Evolutionary conservation across 2,329 filamentous ascomycete species (phyloP).

Genomic region (Aspergillus ustus): DNA sequence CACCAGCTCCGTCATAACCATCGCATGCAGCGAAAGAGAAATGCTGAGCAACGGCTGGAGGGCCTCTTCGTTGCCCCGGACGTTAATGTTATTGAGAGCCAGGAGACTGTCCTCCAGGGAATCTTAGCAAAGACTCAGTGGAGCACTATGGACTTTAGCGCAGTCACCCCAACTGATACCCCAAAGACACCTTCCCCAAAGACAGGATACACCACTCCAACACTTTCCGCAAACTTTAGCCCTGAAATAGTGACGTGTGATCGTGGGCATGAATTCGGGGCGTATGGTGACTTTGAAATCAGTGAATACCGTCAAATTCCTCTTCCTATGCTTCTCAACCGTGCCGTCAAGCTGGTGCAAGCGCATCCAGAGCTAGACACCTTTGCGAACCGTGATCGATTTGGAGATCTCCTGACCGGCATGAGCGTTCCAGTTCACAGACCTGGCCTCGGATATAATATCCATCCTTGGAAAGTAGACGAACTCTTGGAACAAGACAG

Average conservation of each 20-base stretch:
- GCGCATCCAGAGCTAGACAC: conserved; percentile 27
- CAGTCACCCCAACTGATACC: background rate
- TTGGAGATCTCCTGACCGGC: conserved; percentile 22
- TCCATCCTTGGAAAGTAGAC: conserved; percentile 15
- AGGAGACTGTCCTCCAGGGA: conserved; percentile 8
- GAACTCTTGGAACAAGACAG: background rate
- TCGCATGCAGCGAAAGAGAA: conserved; percentile 17
- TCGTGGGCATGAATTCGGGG: too few relatives aligned
- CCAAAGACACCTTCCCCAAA: conserved; percentile 12
- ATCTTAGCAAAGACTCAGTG: conserved; percentile 18
- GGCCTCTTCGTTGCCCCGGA: conserved; percentile 26
- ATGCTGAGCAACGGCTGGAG: conserved; percentile 22
- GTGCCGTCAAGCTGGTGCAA: conserved; percentile 20
- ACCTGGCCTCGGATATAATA: conserved; percentile 7
- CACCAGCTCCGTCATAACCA: conserved; percentile 25
- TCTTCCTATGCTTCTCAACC: conserved; percentile 21
- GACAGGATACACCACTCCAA: background rate
- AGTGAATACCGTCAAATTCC: conserved; percentile 20
- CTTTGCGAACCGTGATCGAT: conserved; percentile 19
- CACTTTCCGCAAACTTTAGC: background rate
- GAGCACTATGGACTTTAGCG: background rate
- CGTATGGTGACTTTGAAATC: conserved; percentile 12
- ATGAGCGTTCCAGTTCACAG: conserved; percentile 18
- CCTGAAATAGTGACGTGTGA: conserved; percentile 14
- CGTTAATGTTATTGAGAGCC: conserved; percentile 2